These are phyloP conservation scores for Scenedesmus sp. DNA, from an alignment of 163 green algal genomes.

Conservation along the genomic window DNA sequence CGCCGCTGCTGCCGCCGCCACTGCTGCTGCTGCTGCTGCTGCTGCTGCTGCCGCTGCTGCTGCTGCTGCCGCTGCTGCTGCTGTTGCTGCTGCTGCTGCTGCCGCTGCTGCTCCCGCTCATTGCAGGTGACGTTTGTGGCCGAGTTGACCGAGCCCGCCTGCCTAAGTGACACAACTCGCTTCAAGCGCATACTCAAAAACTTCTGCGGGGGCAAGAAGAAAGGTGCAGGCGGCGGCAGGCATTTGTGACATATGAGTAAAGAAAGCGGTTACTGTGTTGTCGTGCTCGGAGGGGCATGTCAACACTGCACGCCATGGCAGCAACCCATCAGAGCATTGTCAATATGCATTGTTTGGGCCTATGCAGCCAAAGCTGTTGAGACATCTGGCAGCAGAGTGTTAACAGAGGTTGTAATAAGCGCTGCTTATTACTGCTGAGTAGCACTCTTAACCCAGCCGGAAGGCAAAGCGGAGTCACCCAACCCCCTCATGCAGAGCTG, in stretches of 20 bases:
- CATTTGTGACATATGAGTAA: background rate
- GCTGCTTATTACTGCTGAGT: too few species aligned
- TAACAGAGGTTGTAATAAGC: too few species aligned
- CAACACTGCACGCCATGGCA: too few species aligned
- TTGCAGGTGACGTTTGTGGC: constrained; percentile 28
- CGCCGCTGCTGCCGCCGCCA: background rate
- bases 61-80: constrained; percentile 10
- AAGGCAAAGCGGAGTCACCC: too few species aligned
- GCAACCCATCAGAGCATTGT: too few species aligned
- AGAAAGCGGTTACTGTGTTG: too few species aligned
- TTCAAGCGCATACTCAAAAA: constrained; percentile 58
- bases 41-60: background rate
- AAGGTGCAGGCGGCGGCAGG: constrained; percentile 10
- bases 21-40: background rate
- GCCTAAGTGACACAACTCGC: constrained; percentile 36
- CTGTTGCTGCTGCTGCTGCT: background rate
- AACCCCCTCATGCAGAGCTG: too few species aligned
- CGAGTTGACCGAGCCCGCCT: constrained; percentile 38
- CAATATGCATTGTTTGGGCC: too few species aligned
- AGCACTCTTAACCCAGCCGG: too few species aligned
- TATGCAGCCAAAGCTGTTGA: too few species aligned
- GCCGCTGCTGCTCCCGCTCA: background rate
- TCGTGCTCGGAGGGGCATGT: too few species aligned
- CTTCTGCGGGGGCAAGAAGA: constrained; percentile 55
- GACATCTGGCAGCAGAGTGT: too few species aligned